Evolutionary conservation across 2,329 filamentous ascomycete species (phyloP).

Genomic region (Aspergillus latus): DNA sequence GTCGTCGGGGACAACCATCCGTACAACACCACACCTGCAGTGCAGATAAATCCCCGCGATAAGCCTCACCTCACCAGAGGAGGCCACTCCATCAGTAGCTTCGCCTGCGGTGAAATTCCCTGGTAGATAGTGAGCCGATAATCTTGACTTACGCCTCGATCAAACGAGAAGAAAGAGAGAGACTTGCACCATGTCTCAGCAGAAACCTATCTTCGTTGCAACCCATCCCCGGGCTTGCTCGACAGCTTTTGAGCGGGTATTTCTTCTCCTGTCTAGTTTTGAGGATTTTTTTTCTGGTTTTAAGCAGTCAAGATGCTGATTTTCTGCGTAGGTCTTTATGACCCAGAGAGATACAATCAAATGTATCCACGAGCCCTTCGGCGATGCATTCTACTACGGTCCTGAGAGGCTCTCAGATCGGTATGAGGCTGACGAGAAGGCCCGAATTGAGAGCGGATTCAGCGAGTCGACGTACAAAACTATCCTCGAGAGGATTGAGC

Average conservation of each 20-base stretch:
- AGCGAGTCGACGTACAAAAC: slow-evolving; percentile 52
- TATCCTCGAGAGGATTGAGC: slow-evolving; percentile 73
- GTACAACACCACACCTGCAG: neutral
- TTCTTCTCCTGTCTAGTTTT: slow-evolving; percentile 21
- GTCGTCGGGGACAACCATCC: neutral
- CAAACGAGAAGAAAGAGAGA: neutral
- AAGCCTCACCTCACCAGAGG: neutral
- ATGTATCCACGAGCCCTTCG: slow-evolving; percentile 93
- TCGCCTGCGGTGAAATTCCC: slow-evolving; percentile 25
- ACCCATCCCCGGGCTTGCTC: slow-evolving; percentile 95
- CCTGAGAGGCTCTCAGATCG: slow-evolving; percentile 80
- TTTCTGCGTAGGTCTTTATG: slow-evolving; percentile 80
- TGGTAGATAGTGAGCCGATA: slow-evolving; percentile 20
- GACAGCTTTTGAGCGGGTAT: slow-evolving; percentile 92
- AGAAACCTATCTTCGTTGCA: slow-evolving; percentile 83
- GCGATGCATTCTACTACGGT: slow-evolving; percentile 94
- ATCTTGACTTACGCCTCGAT: neutral
- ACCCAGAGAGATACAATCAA: slow-evolving; percentile 77
- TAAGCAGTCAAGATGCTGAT: no score
- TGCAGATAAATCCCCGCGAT: slow-evolving; percentile 1
- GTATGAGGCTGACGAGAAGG: slow-evolving; percentile 68
- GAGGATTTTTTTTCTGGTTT: neutral
- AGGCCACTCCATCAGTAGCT: slow-evolving; percentile 16
- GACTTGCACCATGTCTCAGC: slow-evolving; percentile 65
- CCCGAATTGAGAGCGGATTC: slow-evolving; percentile 46